Conservation (phyloP, 2,329 filamentous ascomycete genomes). For the Tolypocladium endophyticum region DNA sequence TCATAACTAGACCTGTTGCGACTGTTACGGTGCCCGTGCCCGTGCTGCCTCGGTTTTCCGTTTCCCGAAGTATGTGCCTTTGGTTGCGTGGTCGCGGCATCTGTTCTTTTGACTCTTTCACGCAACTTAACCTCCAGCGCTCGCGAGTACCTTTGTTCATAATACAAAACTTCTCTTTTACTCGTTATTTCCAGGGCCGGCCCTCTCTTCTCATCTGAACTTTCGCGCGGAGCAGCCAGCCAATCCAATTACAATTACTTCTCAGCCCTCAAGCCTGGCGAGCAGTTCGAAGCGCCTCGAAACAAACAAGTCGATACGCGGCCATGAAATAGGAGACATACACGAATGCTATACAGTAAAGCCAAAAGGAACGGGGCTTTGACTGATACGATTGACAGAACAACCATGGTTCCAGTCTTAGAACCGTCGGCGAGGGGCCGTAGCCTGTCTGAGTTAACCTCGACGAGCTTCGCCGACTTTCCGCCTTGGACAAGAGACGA, state of each 20-base stretch:
- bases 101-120: background rate
- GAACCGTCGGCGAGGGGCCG: background rate
- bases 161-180: background rate
- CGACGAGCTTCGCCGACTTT: background rate
- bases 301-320: constrained; percentile 1
- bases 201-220: background rate
- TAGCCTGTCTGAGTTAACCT: background rate
- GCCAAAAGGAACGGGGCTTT: background rate
- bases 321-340: background rate
- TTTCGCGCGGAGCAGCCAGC: background rate
- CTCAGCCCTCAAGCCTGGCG: background rate
- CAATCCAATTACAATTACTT: background rate
- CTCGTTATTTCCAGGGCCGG: background rate
- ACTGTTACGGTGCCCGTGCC: background rate
- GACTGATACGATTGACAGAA: background rate
- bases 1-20: background rate
- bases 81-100: background rate
- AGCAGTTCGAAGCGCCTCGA: background rate
- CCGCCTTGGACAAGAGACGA: constrained; percentile 18
- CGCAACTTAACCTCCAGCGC: background rate
- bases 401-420: constrained; percentile 2
- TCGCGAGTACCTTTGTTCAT: background rate
- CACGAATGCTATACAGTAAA: background rate
- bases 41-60: background rate
- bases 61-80: background rate